Evolutionary conservation across 1,139 yeast genomes (phyloP), one percentile per base, ranked within the genome.

Genomic region (Candida dubliniensis): DNA sequence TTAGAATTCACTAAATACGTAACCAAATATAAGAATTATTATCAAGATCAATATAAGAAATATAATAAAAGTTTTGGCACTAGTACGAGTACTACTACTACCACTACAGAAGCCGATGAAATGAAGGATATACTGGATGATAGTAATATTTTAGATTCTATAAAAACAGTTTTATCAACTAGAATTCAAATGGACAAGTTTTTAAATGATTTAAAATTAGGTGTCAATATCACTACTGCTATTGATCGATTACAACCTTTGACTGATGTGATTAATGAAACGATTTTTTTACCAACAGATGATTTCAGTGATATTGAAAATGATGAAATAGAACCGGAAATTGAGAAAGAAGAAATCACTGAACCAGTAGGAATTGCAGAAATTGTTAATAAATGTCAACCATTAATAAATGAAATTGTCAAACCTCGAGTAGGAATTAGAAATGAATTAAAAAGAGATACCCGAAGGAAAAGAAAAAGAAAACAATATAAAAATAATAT

Each of bases 321-420:
- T 25, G 61, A 58, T 11, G 48, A 44, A 18, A 24, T 49, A 27
- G 58, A 54, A 12, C 27, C 14, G 13, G 38, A 34, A 8, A 31
- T 27, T n/a, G 57, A 52, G 2, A 55, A 52, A 4, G 54, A 52
- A 4, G 62, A 37, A 33, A 51, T 42, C 52, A 76, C 76, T 0
- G 84, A 81, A 51, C 87, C 87, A 0, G 74, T 66, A 14, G 86
- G 84, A 0, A 79, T 82, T 13, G 70, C 66, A 8, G 69, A 69
- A 4, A 79, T 82, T 15, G 72, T 69, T 2, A 74, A 77, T 25
- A 69, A 69, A 36, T 69, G 68, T 30, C 69, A 69, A 37, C 82
- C 84, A 0, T 64, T 79, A 30, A 61, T 79, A n/a, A 74, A 67
- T 48, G 81, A 76, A 25, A 69, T 79, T 34, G 72, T 77, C 26